phyloP scores from a whole-genome alignment of 179 eudicot genomes.

The Amaranthus tricolor region DNA sequence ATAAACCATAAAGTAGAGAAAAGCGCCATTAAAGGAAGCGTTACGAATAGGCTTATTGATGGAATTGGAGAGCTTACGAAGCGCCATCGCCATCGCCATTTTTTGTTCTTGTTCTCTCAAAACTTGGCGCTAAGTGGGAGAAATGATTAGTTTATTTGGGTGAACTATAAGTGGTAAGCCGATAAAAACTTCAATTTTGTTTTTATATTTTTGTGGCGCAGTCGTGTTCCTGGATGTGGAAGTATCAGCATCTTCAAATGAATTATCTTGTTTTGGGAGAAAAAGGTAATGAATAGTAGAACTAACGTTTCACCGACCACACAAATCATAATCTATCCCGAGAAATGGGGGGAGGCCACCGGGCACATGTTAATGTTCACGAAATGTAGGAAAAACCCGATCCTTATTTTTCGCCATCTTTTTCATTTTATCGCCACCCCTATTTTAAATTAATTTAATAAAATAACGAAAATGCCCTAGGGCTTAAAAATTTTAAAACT shows the following conservation, averaged over 20 bases:
- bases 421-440: no score
- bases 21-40: slow-evolving; percentile 45
- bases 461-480: no score
- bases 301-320: slow-evolving; percentile 7
- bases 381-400: no score
- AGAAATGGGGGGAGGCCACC: no score
- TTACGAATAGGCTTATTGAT: slow-evolving; percentile 50
- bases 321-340: not conserved
- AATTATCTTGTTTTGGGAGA: not conserved
- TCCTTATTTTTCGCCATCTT: no score
- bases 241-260: not conserved
- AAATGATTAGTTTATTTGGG: slow-evolving; percentile 13
- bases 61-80: slow-evolving; percentile 69
- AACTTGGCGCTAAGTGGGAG: not conserved
- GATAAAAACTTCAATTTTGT: not conserved
- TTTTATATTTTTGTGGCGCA: slow-evolving; percentile 27
- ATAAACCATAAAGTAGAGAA: slow-evolving; percentile 55
- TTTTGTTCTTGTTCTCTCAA: slow-evolving; percentile 6
- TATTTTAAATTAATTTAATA: no score
- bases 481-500: no score
- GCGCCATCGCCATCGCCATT: slow-evolving; percentile 85
- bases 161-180: slow-evolving; percentile 29
- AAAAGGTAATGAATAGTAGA: not conserved
- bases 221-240: not conserved
- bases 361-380: no score